Evolutionary conservation across 164 flowering plant genomes (phyloP).

Genomic region (Kalanchoe fedtschenkoi): DNA sequence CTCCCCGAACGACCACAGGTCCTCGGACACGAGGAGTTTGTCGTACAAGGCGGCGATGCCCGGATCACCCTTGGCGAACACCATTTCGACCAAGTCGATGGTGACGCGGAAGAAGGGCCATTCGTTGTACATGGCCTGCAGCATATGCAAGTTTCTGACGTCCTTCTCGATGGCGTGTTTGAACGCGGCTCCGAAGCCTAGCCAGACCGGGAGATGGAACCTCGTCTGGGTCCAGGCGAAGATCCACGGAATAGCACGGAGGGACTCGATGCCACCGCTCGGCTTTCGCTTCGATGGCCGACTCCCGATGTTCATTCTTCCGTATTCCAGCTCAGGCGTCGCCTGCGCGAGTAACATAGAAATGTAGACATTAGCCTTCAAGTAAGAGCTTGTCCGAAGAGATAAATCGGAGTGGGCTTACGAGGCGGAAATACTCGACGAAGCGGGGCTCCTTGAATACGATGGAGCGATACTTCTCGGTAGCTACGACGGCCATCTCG

Average conservation of each 20-base stretch:
- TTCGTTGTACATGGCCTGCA: constrained; percentile 83
- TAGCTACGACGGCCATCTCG: constrained; percentile 78
- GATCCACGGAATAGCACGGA: constrained; percentile 99
- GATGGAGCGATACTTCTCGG: constrained; percentile 77
- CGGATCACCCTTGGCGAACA: constrained; percentile 98
- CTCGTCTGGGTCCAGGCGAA: constrained; percentile 99
- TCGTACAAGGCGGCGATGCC: constrained; percentile 89
- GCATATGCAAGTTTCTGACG: constrained; percentile 62
- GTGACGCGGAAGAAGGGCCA: constrained; percentile 99
- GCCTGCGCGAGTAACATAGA: constrained; percentile 49
- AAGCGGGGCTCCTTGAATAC: constrained; percentile 95
- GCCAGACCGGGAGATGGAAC: constrained; percentile 99
- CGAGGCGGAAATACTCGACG: constrained; percentile 96
- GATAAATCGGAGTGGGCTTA: constrained; percentile 26
- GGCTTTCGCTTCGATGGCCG: constrained; percentile 98
- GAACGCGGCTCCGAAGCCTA: constrained; percentile 94
- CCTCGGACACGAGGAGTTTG: constrained; percentile 83
- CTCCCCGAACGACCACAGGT: constrained; percentile 81
- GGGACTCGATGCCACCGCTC: constrained; percentile 98
- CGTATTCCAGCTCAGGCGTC: constrained; percentile 95
- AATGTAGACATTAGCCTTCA: too few species aligned
- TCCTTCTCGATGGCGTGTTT: constrained; percentile 64
- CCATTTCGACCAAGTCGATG: constrained; percentile 94
- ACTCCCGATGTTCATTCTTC: constrained; percentile 99
- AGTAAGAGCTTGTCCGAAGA: too few species aligned